Conservation (phyloP, 768 basidiomycete species). For the Suillus weaverae region DNA sequence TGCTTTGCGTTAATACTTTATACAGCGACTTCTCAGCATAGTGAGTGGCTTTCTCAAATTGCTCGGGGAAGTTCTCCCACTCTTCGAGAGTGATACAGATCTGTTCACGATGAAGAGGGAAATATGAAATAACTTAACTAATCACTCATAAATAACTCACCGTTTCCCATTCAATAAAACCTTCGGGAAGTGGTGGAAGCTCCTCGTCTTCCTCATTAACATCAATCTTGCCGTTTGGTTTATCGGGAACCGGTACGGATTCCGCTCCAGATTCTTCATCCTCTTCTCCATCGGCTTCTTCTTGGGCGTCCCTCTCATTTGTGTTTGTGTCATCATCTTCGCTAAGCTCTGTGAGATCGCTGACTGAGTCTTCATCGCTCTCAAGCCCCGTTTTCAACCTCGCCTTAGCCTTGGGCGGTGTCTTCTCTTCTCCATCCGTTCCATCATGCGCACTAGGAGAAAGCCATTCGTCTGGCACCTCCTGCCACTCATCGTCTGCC, state of each 20-base stretch:
- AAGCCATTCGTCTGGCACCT: slow-evolving; percentile 75
- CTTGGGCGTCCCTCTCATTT: slow-evolving; percentile 17
- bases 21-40: slow-evolving; percentile 80
- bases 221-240: neutral
- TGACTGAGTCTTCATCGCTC: slow-evolving; percentile 60
- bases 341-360: slow-evolving; percentile 75
- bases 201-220: slow-evolving; percentile 10
- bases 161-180: slow-evolving; percentile 90
- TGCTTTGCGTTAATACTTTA: slow-evolving; percentile 59
- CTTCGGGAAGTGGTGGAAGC: slow-evolving; percentile 36
- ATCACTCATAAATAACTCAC: slow-evolving; percentile 43
- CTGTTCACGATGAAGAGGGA: slow-evolving; percentile 37
- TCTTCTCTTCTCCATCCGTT: slow-evolving; percentile 18
- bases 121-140: neutral
- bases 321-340: slow-evolving; percentile 40
- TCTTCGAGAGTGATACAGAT: slow-evolving; percentile 81
- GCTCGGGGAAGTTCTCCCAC: slow-evolving; percentile 80
- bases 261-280: slow-evolving; percentile 23
- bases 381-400: slow-evolving; percentile 55
- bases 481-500: slow-evolving; percentile 70
- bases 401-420: slow-evolving; percentile 14
- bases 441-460: slow-evolving; percentile 19
- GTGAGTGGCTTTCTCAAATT: slow-evolving; percentile 74
- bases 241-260: neutral
- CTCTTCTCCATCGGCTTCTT: slow-evolving; percentile 17